These are phyloP conservation scores for Polytrichum formosum DNA, from an alignment of 225 moss, liverwort and hornwort genomes.

Conservation along the genomic window DNA sequence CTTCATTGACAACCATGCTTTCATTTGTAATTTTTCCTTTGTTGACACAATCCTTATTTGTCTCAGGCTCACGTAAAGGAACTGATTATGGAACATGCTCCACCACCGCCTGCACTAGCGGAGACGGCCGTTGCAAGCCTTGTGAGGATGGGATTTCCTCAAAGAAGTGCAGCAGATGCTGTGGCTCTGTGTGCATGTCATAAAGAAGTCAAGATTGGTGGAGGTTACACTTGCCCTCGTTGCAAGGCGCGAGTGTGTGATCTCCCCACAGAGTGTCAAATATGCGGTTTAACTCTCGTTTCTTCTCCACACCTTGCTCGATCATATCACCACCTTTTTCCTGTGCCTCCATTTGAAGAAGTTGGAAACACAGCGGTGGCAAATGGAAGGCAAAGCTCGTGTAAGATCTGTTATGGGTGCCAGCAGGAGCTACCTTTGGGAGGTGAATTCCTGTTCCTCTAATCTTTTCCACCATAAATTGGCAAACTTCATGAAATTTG, in stretches of 20 bases:
- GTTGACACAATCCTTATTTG: neutral
- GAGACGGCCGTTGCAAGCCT: slow-evolving; percentile 83
- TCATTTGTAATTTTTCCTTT: neutral
- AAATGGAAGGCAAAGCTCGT: slow-evolving; percentile 45
- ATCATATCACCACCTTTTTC: slow-evolving; percentile 97
- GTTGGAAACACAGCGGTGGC: slow-evolving; percentile 36
- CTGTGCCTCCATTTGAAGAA: slow-evolving; percentile 92
- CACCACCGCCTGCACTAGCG: slow-evolving; percentile 89
- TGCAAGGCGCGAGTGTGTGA: slow-evolving; percentile 96
- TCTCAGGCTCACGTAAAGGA: slow-evolving; percentile 84
- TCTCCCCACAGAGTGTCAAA: slow-evolving; percentile 92
- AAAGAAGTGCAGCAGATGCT: slow-evolving; percentile 82
- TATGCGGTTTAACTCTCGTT: slow-evolving; percentile 90
- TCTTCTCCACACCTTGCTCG: slow-evolving; percentile 97
- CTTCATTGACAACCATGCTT: neutral
- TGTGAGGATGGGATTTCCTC: slow-evolving; percentile 95
- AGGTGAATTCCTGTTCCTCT: slow-evolving; percentile 41
- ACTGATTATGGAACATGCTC: slow-evolving; percentile 91
- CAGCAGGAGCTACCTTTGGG: slow-evolving; percentile 81
- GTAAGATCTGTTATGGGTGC: slow-evolving; percentile 76
- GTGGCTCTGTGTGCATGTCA: slow-evolving; percentile 94
- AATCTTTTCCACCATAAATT: neutral
- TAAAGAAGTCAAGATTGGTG: slow-evolving; percentile 92
- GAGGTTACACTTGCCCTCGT: slow-evolving; percentile 94
- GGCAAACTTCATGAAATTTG: neutral